These are phyloP conservation scores for Suhomyces emberorum DNA, from an alignment of 805 yeast genomes.

Conservation along the genomic window DNA sequence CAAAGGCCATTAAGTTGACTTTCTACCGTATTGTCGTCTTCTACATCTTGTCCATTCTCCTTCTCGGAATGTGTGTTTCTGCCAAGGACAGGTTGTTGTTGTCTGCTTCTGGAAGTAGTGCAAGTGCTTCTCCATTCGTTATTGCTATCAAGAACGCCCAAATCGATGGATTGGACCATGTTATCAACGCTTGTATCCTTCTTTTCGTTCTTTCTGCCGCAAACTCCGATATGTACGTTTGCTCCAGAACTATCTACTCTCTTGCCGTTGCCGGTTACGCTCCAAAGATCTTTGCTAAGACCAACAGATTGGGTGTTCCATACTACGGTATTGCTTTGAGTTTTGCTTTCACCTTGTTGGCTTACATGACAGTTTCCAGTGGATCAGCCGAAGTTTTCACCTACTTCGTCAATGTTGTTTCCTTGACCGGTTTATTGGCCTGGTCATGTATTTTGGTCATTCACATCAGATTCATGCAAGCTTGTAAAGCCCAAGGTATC, in stretches of 20 bases:
- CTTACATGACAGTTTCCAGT: conserved; percentile 65
- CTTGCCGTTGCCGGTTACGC: conserved; percentile 72
- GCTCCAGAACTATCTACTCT: conserved; percentile 72
- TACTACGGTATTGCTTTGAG: conserved; percentile 51
- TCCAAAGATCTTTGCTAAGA: conserved; percentile 61
- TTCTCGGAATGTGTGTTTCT: conserved; percentile 68
- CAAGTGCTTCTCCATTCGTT: conserved; percentile 81
- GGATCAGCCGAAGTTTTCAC: conserved; percentile 56
- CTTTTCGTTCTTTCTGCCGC: conserved; percentile 79
- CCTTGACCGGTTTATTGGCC: conserved; percentile 70
- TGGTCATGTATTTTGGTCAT: conserved; percentile 72
- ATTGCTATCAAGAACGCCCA: conserved; percentile 70
- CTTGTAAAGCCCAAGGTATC: conserved; percentile 65
- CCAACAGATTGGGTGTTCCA: conserved; percentile 71
- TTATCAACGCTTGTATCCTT: conserved; percentile 75
- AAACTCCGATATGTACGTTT: conserved; percentile 74
- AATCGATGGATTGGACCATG: conserved; percentile 65
- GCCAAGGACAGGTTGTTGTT: conserved; percentile 51
- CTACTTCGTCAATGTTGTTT: conserved; percentile 72
- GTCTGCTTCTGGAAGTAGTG: conserved; percentile 50
- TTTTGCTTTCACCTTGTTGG: conserved; percentile 56
- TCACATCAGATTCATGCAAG: conserved; percentile 62
- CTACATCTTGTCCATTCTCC: conserved; percentile 57
- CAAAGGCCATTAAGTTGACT: conserved; percentile 67
- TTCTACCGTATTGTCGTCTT: conserved; percentile 63